Evolutionary conservation across 2,329 filamentous ascomycete genomes (phyloP), one percentile per base, ranked within the genome.

Genomic region (Talaromyces pinophilus): DNA sequence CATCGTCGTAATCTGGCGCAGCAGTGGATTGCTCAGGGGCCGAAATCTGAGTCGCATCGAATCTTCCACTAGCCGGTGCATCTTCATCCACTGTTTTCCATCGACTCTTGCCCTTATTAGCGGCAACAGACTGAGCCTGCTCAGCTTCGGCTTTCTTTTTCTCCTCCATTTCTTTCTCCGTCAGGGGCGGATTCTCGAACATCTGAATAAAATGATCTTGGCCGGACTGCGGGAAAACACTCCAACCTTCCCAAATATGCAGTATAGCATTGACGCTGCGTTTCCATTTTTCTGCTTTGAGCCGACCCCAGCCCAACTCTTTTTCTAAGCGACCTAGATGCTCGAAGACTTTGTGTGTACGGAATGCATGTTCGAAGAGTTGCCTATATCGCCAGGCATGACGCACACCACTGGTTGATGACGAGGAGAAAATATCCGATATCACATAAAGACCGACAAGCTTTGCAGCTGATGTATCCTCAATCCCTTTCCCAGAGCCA

Each of bases 311-410:
- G 54, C 84, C 84, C 25, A 91, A 80, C 63, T 87, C 88, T 71
- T 90, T 88, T 7, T 92, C 88, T 67, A 96, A 85, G 64, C 86
- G 81, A 0, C 93, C 93, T 2, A 97, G 84, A 54, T 86, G 84
- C 72, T 91, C 90, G 72, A 97, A 96, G 0, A 89, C 87, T 66
- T 87, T 86, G 65, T 88, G 86, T 8, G 86, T 80, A 35, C 87
- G 87, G 28, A 97, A 82, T 0, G 90, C 87, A 0, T 83, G 82
- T 75, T 96, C 92, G 68, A 97, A 92, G 2, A 94, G 84, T 70
- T 91, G 88, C 25, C 93, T 85, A 74, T 93, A 97, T 63, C 92
- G 89, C 92, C 93, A 97, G 2, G 92, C 91, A 75, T 93, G 91
- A 1, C 91, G 88, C 28, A 94, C 88, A 1, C 89, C 90, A 69